Percentiles rank a stretch among this genome's conserved stretches.
Conservation (phyloP, 495 filamentous ascomycete genomes). For the Parathielavia appendiculata region DNA sequence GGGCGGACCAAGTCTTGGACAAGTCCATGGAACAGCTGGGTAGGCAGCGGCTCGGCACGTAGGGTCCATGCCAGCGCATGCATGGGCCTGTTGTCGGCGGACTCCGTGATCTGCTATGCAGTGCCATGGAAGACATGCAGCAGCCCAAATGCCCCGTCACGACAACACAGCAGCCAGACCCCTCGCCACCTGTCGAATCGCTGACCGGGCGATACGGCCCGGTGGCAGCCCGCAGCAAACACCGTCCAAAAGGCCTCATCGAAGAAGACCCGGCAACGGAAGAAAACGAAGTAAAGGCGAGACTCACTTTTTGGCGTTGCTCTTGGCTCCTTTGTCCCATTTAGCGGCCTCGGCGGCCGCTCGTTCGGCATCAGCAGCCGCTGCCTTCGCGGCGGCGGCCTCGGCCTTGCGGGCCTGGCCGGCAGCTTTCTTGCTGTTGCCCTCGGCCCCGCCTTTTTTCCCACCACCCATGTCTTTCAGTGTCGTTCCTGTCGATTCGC, state of each 20-base stretch:
- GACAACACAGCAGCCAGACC: background rate
- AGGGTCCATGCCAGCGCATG: background rate
- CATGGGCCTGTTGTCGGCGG: background rate
- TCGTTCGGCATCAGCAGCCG: constrained; percentile 61
- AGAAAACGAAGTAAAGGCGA: background rate
- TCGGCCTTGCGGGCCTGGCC: constrained; percentile 95
- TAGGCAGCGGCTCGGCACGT: background rate
- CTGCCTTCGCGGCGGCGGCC: constrained; percentile 69
- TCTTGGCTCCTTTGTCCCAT: constrained; percentile 84
- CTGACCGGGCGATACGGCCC: background rate
- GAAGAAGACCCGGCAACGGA: background rate
- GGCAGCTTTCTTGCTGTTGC: constrained; percentile 82
- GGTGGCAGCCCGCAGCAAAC: constrained; percentile 4
- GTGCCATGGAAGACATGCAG: background rate
- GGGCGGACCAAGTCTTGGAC: background rate
- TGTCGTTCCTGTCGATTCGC: background rate
- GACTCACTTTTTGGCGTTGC: constrained; percentile 74
- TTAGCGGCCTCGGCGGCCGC: constrained; percentile 65
- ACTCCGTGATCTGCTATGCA: no score
- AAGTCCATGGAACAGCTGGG: background rate
- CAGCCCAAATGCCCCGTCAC: background rate
- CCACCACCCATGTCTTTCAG: constrained; percentile 1
- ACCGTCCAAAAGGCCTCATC: background rate
- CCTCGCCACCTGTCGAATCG: background rate
- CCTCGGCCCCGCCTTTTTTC: constrained; percentile 62